Evolutionary conservation across 1,284 basidiomycete species (phyloP), one percentile per base, ranked within the genome.

Genomic region (Anthracocystis setariae): DNA sequence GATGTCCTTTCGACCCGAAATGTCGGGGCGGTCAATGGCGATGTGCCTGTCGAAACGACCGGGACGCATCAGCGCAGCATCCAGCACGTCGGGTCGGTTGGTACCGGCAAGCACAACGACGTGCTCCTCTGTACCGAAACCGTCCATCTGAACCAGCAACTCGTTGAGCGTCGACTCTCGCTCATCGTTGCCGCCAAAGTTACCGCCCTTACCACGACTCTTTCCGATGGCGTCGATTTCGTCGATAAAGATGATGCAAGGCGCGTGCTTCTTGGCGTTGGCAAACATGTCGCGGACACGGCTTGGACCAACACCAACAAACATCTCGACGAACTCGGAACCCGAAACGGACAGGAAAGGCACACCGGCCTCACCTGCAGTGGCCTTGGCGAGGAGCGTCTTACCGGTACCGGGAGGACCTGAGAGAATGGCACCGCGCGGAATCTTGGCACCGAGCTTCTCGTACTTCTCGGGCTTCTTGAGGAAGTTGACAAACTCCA

Each of bases 241-340:
- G 54, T 82, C 81, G 49, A 82, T 75, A 46, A 82, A 82, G 56
- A 99, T 94, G 86, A 99, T 98, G 83, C 92, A 95, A 0, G 95
- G 95, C 0, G 96, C 93, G 82, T 96, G 89, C 87, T 98, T 98
- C 88, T 93, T 95, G 54, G 95, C 95, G 3, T 91, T 94, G 27
- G 93, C 92, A 83, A 99, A 99, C 54, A 98, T 89, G 85, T 99
- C 95, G 53, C 95, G 90, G 13, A 99, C 96, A 75, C 96, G 90
- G 12, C 93, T 96, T 2, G 95, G 94, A 77, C 95, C 95, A 57
- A 98, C 96, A 86, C 95, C 95, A 71, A 99, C 96, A 82, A 98
- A 99, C 94, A 98, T 98, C 85, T 99, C 96, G 68, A 99, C 94
- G 81, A 99, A 98, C 83, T 98, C 96, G 55, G 95, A 98, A 55